These are phyloP conservation scores for Tarenaya hassleriana DNA, from an alignment of 345 rosid genomes.

Conservation along the genomic window DNA sequence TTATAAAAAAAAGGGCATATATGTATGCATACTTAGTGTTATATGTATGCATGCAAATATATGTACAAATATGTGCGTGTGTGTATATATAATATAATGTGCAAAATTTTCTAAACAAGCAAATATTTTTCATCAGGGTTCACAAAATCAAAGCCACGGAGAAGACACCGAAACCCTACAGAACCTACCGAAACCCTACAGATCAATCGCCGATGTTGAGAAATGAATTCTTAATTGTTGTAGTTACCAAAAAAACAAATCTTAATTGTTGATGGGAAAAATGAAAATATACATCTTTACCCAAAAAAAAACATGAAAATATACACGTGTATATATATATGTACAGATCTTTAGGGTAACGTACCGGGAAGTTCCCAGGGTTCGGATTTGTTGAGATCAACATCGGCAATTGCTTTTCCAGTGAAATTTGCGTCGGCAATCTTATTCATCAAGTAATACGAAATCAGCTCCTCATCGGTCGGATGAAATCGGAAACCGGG, in stretches of 20 bases:
- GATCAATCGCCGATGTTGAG: no score
- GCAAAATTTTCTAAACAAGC: not conserved
- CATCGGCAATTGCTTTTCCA: constrained; percentile 78
- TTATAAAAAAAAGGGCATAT: no score
- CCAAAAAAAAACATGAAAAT: no score
- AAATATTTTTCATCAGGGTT: no score
- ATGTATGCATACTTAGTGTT: no score
- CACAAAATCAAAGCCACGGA: not conserved
- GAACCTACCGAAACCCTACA: no score
- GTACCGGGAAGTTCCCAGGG: constrained; percentile 99
- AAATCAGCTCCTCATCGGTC: constrained; percentile 88
- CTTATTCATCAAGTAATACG: constrained; percentile 78
- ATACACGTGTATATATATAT: not conserved
- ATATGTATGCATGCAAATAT: no score
- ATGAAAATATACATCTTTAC: not conserved
- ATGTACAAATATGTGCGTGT: not conserved
- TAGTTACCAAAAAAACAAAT: no score
- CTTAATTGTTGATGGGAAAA: not conserved
- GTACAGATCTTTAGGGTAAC: constrained; percentile 12
- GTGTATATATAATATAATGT: no score
- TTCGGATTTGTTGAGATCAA: constrained; percentile 95
- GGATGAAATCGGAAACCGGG: constrained; percentile 99
- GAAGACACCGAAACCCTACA: no score
- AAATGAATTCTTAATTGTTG: no score
- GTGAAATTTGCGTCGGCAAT: constrained; percentile 81